These are phyloP conservation scores for Heritiera littoralis DNA, from an alignment of 345 rosid species.

Conservation along the genomic window DNA sequence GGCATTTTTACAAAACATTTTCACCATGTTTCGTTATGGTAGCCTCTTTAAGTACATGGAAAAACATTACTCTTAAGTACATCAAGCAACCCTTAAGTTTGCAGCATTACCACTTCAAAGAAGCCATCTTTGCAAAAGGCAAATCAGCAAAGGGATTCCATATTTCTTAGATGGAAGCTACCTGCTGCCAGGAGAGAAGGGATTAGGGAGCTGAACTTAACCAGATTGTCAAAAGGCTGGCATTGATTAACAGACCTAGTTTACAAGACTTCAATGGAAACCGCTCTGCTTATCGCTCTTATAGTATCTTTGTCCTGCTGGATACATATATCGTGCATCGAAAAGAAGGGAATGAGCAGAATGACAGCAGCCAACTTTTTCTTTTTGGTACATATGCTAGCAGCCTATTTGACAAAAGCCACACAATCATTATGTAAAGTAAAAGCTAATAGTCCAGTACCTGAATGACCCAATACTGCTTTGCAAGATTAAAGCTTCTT, in stretches of 20 bases:
- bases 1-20: not conserved
- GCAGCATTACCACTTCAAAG: conserved; percentile 1
- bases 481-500: not conserved
- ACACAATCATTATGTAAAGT: not conserved
- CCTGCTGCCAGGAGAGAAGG: not conserved
- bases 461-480: not conserved
- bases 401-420: not conserved
- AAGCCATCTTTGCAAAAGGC: not conserved
- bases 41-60: not conserved
- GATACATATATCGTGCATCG: not conserved
- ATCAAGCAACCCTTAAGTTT: not conserved
- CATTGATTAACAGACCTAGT: not conserved
- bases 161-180: conserved; percentile 1
- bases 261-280: not conserved
- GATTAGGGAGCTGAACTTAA: not conserved
- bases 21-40: not conserved
- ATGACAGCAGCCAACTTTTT: not conserved
- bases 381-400: not conserved
- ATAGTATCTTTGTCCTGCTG: not conserved
- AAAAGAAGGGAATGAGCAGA: conserved; percentile 1
- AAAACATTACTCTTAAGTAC: not conserved
- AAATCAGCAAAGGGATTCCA: not conserved
- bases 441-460: not conserved
- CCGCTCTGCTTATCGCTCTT: not conserved
- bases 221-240: not conserved